phyloP scores from a whole-genome alignment of 306 rosid species.

The Abrus pulchellus region DNA sequence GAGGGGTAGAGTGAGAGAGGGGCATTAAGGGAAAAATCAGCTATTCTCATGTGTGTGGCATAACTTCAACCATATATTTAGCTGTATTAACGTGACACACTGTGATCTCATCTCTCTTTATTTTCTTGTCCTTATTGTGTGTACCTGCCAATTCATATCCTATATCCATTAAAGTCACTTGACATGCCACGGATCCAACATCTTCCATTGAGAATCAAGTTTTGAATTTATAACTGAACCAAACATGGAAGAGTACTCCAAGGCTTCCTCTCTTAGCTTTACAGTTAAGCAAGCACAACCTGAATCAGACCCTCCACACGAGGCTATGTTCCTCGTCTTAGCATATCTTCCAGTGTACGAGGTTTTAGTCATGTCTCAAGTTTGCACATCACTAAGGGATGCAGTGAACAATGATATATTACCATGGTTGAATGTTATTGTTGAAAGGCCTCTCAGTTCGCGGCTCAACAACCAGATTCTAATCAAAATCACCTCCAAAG shows the following conservation, averaged over 20 bases:
- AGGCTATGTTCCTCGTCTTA: slow-evolving; percentile 66
- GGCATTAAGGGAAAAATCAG: background rate
- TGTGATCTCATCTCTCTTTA: background rate
- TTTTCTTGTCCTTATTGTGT: background rate
- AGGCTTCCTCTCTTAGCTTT: slow-evolving; percentile 28
- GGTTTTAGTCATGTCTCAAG: slow-evolving; percentile 69
- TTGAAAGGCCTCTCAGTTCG: slow-evolving; percentile 65
- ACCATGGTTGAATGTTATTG: slow-evolving; percentile 70
- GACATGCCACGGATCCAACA: background rate
- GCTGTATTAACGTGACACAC: background rate
- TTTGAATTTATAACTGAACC: background rate
- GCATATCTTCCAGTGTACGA: slow-evolving; percentile 71
- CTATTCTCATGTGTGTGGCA: background rate
- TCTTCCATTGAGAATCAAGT: background rate
- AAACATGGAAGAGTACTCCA: slow-evolving; percentile 45
- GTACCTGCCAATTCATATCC: slow-evolving; percentile 28
- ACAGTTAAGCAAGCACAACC: slow-evolving; percentile 23
- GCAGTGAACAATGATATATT: slow-evolving; percentile 68
- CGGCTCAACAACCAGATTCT: slow-evolving; percentile 60
- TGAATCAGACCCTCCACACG: slow-evolving; percentile 61
- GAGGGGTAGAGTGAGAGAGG: background rate
- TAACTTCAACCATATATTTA: slow-evolving; percentile 12
- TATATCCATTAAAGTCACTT: slow-evolving; percentile 15
- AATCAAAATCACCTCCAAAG: slow-evolving; percentile 63
- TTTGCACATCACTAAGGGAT: slow-evolving; percentile 69